A percentile compares a stretch with the other conserved stretches of the same genome.
Evolutionary conservation across 768 basidiomycete species (phyloP).

Genomic region (Pisolithus marmoratus): DNA sequence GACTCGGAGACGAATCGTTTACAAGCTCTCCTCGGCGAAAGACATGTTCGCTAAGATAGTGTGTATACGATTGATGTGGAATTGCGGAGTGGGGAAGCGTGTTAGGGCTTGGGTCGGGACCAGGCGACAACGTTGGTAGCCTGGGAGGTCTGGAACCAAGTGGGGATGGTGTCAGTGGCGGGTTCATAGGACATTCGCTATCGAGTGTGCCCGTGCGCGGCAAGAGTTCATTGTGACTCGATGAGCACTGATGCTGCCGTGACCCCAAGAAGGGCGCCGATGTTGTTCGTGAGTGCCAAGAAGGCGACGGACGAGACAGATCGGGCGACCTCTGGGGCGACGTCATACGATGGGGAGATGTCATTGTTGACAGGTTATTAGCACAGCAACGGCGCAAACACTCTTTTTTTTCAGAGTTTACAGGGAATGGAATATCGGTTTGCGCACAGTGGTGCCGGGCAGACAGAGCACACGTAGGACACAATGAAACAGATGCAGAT

Average conservation of each 20-base stretch:
- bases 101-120: constrained; percentile 19
- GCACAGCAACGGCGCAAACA: constrained; percentile 5
- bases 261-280: constrained; percentile 20
- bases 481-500: constrained; percentile 22
- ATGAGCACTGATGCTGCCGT: constrained; percentile 14
- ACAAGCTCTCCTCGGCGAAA: constrained; percentile 30
- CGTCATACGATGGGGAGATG: constrained; percentile 6
- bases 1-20: constrained; percentile 40
- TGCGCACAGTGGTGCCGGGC: constrained; percentile 17
- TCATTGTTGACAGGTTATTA: constrained; percentile 7
- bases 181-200: constrained; percentile 30
- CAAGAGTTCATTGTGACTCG: constrained; percentile 17
- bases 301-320: constrained; percentile 28
- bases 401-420: constrained; percentile 21
- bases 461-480: constrained; percentile 25
- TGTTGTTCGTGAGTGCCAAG: constrained; percentile 28
- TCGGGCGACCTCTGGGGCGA: constrained; percentile 26
- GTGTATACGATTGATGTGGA: constrained; percentile 37
- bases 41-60: constrained; percentile 41
- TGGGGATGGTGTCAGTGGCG: constrained; percentile 40
- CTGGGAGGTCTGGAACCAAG: constrained; percentile 49
- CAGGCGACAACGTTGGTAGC: constrained; percentile 49
- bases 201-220: constrained; percentile 17
- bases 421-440: constrained; percentile 20
- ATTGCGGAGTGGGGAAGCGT: constrained; percentile 38